Evolutionary conservation across 768 basidiomycete genomes (phyloP), one percentile per base, ranked within the genome.

Genomic region (Tubosaeta sp.): DNA sequence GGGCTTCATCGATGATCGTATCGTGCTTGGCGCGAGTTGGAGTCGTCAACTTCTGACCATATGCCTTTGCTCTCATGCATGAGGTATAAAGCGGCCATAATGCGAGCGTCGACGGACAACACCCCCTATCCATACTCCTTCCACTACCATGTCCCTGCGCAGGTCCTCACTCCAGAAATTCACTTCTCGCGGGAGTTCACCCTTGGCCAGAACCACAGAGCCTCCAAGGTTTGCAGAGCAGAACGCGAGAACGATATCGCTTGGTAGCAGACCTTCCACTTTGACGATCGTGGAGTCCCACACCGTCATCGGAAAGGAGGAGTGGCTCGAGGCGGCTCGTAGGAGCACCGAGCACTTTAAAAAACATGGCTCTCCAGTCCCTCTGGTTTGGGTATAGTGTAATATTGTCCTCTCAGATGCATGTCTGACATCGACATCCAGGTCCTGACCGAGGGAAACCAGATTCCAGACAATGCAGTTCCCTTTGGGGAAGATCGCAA

Each of bases 401-500:
- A 0, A 12, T 43, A 11, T 50, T 35, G 11, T 29, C 32, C 26
- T 27, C 37, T 31, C 14, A 26, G 31, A 12, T 35, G 17, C 31
- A 42, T 17, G 16, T 13, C 25, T 46, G 6, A 32, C 22, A 5
- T 17, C 11, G 3, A 27, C 31, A 0, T 37, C n/a, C 19, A 69
- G 67, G 57, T 69, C 38, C 43, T 69, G 50, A 63, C 62, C 0
- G 67, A 71, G 48, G 67, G 62, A 3, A 69, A 52, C 38, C 39
- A 54, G n/a, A 70, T 69, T n/a, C 67, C 67, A 7, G 59, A 70
- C 42, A 71, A 67, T n/a, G 67, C 67, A 0, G 61, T 69, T 46
- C 69, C 67, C 12, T 69, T 69, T 22, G 65, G 66, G 13, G 61
- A 69, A 53, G 67, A 69, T 44, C 61, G 63, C 48, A 63, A 63